Percentiles rank a stretch among this genome's conserved stretches.
Conservation (phyloP, 371 early-diverging fungal genomes). For the Mortierella sp. region DNA sequence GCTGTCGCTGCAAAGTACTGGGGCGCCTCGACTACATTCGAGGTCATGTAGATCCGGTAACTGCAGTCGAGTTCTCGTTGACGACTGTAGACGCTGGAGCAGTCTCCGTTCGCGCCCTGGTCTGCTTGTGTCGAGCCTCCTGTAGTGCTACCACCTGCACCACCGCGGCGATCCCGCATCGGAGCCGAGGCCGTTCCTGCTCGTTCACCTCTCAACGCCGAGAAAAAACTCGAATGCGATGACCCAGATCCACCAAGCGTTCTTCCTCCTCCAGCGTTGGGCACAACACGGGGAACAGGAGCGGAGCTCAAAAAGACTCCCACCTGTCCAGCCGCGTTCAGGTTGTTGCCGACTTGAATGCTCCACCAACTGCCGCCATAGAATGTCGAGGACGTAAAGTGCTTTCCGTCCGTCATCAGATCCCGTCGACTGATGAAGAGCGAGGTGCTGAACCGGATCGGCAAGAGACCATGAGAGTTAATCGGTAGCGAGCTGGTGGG, state of each 20-base stretch:
- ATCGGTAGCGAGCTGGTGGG: constrained; percentile 1
- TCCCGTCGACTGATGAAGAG: constrained; percentile 53
- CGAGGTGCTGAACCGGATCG: constrained; percentile 55
- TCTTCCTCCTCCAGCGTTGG: constrained; percentile 21
- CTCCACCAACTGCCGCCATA: constrained; percentile 59
- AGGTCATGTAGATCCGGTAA: constrained; percentile 55
- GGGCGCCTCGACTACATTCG: constrained; percentile 44
- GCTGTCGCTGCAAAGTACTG: constrained; percentile 39
- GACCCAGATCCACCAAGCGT: constrained; percentile 7
- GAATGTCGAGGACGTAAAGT: constrained; percentile 53
- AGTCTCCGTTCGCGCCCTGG: constrained; percentile 18
- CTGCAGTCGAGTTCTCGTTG: constrained; percentile 39
- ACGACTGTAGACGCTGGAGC: constrained; percentile 47
- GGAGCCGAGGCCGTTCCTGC: not conserved
- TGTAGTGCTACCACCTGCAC: not conserved
- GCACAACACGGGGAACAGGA: constrained; percentile 28
- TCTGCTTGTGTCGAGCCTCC: constrained; percentile 3
- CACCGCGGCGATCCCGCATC: not conserved
- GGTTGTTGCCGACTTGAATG: constrained; percentile 49
- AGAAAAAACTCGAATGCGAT: constrained; percentile 14
- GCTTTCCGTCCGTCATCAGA: constrained; percentile 52
- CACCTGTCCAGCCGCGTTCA: constrained; percentile 36
- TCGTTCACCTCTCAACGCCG: constrained; percentile 22
- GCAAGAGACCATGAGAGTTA: constrained; percentile 50
- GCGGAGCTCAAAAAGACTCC: constrained; percentile 51